Percentiles rank a stretch among this genome's conserved stretches.
Conservation (phyloP, 1,284 basidiomycete genomes). For the Cryptococcus wingfieldii region DNA sequence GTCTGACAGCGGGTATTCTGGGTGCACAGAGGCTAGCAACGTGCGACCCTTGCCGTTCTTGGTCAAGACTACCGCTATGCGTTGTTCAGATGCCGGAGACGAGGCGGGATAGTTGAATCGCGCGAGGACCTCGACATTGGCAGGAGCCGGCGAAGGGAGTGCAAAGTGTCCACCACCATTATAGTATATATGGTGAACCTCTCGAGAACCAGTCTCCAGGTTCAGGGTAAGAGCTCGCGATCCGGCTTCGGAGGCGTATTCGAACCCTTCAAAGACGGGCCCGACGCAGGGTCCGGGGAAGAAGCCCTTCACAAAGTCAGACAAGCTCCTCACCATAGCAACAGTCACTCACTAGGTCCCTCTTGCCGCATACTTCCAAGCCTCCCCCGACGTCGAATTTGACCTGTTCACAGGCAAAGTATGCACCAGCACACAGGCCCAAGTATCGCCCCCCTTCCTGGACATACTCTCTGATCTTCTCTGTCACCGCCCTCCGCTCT, state of each 20-base stretch:
- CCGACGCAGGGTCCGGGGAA: conserved; percentile 56
- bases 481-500: conserved; percentile 42
- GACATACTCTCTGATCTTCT: conserved; percentile 61
- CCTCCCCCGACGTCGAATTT: conserved; percentile 53
- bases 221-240: conserved; percentile 46
- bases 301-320: conserved; percentile 49
- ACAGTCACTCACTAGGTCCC: conserved; percentile 51
- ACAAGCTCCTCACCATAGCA: background rate
- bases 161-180: conserved; percentile 57
- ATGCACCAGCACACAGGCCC: conserved; percentile 62
- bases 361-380: conserved; percentile 53
- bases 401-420: conserved; percentile 53
- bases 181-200: conserved; percentile 52
- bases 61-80: conserved; percentile 56
- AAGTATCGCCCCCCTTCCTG: conserved; percentile 65
- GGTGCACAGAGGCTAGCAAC: conserved; percentile 60
- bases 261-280: conserved; percentile 58
- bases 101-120: conserved; percentile 41
- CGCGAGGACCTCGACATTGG: conserved; percentile 47
- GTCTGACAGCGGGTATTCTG: conserved; percentile 59
- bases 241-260: conserved; percentile 53
- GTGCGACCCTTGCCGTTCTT: conserved; percentile 58
- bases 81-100: conserved; percentile 25
- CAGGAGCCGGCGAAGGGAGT: conserved; percentile 33
- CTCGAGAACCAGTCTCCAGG: conserved; percentile 27